Conservation (phyloP, 1,139 yeast species). For the Diutina siamensis region DNA sequence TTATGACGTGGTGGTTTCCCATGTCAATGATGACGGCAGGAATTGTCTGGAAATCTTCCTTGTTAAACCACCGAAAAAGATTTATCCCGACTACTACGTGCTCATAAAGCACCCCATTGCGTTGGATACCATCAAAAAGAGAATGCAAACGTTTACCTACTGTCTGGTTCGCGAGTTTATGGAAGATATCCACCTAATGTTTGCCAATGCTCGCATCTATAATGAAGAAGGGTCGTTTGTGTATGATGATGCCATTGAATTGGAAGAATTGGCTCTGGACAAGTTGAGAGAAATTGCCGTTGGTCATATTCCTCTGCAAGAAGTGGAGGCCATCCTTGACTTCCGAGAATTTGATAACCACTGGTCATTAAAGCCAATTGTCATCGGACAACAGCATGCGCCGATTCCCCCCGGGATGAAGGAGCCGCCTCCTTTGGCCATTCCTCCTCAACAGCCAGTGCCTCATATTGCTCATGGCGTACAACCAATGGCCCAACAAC, state of each 20-base stretch:
- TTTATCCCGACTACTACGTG: constrained; percentile 81
- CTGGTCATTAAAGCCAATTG: constrained; percentile 30
- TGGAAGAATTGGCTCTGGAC: constrained; percentile 40
- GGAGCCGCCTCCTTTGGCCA: background rate
- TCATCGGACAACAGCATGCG: background rate
- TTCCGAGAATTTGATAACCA: constrained; percentile 39
- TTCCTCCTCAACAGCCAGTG: constrained; percentile 4
- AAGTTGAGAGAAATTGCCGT: constrained; percentile 20
- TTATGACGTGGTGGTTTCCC: constrained; percentile 31
- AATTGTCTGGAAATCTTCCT: constrained; percentile 50
- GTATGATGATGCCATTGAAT: constrained; percentile 59
- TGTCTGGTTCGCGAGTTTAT: constrained; percentile 46
- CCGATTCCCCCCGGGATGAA: constrained; percentile 1
- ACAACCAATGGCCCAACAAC: background rate
- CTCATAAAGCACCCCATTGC: constrained; percentile 77
- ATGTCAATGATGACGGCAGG: constrained; percentile 29
- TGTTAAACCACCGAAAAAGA: constrained; percentile 56
- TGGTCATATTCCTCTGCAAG: constrained; percentile 14
- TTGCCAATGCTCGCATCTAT: constrained; percentile 74
- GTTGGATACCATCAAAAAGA: constrained; percentile 51
- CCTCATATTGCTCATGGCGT: background rate
- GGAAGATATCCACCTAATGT: constrained; percentile 67
- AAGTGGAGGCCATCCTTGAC: constrained; percentile 25
- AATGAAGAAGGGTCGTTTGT: constrained; percentile 85
- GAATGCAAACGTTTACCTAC: constrained; percentile 44